Base-by-base conservation (phyloP, 441 rosid species). In the Gossypium davidsonii region DNA sequence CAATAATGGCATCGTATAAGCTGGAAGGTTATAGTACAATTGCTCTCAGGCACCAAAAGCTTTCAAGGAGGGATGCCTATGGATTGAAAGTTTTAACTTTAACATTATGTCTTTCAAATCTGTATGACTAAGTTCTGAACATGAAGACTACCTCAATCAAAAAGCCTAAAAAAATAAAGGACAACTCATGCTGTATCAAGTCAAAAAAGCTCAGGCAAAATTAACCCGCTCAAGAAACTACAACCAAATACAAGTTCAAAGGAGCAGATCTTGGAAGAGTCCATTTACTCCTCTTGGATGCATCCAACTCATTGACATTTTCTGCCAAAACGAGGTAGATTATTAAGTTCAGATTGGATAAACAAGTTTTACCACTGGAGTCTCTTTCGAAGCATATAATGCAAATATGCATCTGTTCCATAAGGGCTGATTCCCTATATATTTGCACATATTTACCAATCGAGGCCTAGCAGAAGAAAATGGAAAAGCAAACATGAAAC, bases 381-480 rank as follows among this genome's bases (percentile, higher is more conserved):
- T 81, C 91, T 84, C 80, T 74, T 86, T 72, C 91, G 86, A 73
- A 89, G 94, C 90, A 86, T 87, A 79, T 81, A 88, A 28, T 90
- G 89, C 65, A 89, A 74, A 77, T 89, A 87, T 63, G 91, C 91
- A 79, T 86, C 91, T 49, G 94, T 88, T 78, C 94, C 94, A 18
- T 74, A 87, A 65, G 94, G 90, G 66, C 86, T 85, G 73, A 88
- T 84, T 76, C 94, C 94, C 94, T 0, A 89, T 89, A 81, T 89
- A 89, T 73, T 88, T 88, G 90, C 91, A 89, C 94, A 89, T 86
- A 77, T 84, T 89, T 73, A 89, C 90, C 70, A 89, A 77, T 37
- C 90, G 88, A 68, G 94, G 85, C 85, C 94, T 89, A 83, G 20
- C 20, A 18, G 37, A 68, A 68, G 55, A 51, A 44, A 44, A 67